Conservation (phyloP, 164 flowering plant species). For the Hamamelis virginiana region DNA sequence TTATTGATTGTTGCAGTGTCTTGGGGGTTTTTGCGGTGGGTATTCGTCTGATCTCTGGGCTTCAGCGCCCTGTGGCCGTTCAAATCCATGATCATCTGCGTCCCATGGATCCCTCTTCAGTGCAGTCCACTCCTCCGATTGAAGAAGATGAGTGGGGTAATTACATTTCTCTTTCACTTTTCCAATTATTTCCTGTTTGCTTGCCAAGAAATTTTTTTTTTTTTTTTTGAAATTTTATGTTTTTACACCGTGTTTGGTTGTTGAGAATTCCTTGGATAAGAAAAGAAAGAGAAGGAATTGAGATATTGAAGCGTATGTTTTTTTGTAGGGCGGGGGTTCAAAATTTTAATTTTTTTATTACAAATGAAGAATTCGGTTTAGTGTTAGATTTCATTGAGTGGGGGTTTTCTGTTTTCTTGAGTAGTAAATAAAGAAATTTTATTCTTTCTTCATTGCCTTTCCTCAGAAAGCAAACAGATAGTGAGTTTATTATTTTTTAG, state of each 20-base stretch:
- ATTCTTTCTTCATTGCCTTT: too few species aligned
- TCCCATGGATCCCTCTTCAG: constrained; percentile 58
- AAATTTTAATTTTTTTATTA: neutral
- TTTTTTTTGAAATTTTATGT: too few species aligned
- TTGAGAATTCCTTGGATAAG: too few species aligned
- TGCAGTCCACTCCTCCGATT: constrained; percentile 43
- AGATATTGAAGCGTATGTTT: too few species aligned
- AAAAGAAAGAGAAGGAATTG: too few species aligned
- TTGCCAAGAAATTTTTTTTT: constrained; percentile 11
- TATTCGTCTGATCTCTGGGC: constrained; percentile 34
- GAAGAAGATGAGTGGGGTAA: constrained; percentile 86
- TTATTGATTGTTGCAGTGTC: neutral
- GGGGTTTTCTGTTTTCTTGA: neutral
- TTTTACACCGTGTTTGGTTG: too few species aligned
- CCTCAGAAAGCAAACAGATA: too few species aligned
- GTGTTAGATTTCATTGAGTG: neutral
- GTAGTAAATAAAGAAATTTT: neutral
- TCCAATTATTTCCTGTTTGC: constrained; percentile 1
- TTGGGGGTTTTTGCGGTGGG: neutral
- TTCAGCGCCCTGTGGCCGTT: constrained; percentile 42
- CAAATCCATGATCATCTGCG: constrained; percentile 64
- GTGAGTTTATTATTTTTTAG: too few species aligned
- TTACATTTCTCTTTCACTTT: neutral
- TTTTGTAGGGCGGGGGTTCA: too few species aligned
- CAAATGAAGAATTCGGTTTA: neutral